phyloP scores from a whole-genome alignment of 805 yeast species.

The Candida mattraensis region DNA sequence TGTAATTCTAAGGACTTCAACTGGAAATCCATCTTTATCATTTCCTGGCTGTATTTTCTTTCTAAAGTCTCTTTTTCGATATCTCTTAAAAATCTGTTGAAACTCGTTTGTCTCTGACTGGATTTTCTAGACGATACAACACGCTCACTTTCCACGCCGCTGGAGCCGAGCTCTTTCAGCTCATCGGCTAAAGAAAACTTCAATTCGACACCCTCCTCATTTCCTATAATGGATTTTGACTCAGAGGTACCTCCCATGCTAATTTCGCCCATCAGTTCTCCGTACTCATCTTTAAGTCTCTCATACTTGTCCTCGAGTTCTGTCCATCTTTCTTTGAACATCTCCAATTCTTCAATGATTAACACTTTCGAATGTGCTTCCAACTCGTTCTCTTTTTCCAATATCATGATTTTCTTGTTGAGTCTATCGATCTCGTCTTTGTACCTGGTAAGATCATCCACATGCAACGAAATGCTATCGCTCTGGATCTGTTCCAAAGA shows the following conservation, averaged over 20 bases:
- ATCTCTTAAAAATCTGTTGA: conserved; percentile 24
- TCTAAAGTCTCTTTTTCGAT: conserved; percentile 26
- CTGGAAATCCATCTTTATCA: conserved; percentile 52
- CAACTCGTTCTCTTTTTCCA: conserved; percentile 51
- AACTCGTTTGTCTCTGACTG: conserved; percentile 26
- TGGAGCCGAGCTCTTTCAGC: conserved; percentile 13
- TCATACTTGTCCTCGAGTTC: conserved; percentile 31
- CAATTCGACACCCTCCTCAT: conserved; percentile 7
- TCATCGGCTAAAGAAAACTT: conserved; percentile 22
- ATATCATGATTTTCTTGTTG: conserved; percentile 30
- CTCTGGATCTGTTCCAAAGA: conserved; percentile 13
- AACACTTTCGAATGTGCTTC: conserved; percentile 52
- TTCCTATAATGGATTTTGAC: background rate
- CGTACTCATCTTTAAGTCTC: conserved; percentile 29
- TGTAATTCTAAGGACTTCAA: conserved; percentile 52
- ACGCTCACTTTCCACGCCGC: conserved; percentile 1
- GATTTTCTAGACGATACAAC: conserved; percentile 16
- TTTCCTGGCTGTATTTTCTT: conserved; percentile 41
- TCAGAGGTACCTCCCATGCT: conserved; percentile 11
- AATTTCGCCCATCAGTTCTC: conserved; percentile 29
- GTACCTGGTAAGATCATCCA: conserved; percentile 12
- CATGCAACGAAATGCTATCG: conserved; percentile 12
- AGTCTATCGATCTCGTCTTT: conserved; percentile 26
- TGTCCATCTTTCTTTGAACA: conserved; percentile 39
- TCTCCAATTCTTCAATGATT: conserved; percentile 55